phyloP scores from a whole-genome alignment of 805 yeast species.

The Myxozyma monticola region DNA sequence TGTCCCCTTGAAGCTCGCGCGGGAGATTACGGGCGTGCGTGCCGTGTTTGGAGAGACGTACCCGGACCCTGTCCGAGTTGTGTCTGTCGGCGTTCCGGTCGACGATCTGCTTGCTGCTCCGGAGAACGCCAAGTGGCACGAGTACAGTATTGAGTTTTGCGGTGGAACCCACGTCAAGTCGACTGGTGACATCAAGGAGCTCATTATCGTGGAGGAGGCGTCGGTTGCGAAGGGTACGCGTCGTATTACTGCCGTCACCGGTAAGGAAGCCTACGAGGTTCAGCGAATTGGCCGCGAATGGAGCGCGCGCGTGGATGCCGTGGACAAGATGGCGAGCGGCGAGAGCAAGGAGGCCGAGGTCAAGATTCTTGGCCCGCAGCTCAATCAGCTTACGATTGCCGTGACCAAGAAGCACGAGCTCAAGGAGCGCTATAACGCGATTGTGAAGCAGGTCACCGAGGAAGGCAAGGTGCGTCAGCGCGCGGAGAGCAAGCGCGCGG shows the following conservation, averaged over 20 bases:
- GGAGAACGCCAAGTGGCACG: slow-evolving; percentile 68
- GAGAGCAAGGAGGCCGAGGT: slow-evolving; percentile 75
- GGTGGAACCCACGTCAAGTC: slow-evolving; percentile 97
- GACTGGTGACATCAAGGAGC: slow-evolving; percentile 90
- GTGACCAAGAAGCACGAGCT: slow-evolving; percentile 76
- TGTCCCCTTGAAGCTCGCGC: slow-evolving; percentile 72
- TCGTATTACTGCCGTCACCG: slow-evolving; percentile 96
- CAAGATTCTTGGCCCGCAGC: slow-evolving; percentile 79
- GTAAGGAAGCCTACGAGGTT: slow-evolving; percentile 84
- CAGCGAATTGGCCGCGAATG: slow-evolving; percentile 81
- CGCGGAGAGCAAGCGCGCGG: slow-evolving; percentile 77
- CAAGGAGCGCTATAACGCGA: slow-evolving; percentile 68
- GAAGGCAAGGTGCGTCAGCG: slow-evolving; percentile 85
- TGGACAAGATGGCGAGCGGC: slow-evolving; percentile 67
- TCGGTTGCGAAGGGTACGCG: slow-evolving; percentile 99
- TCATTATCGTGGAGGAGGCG: slow-evolving; percentile 87
- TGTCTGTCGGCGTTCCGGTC: slow-evolving; percentile 89
- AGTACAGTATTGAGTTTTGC: slow-evolving; percentile 88
- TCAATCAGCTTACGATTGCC: slow-evolving; percentile 80
- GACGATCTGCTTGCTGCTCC: slow-evolving; percentile 77
- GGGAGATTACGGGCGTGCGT: slow-evolving; percentile 77
- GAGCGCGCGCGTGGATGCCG: slow-evolving; percentile 56
- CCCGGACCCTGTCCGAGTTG: slow-evolving; percentile 98
- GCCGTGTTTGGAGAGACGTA: slow-evolving; percentile 99
- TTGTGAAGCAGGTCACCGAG: slow-evolving; percentile 86